Base-by-base conservation (phyloP, 2,329 filamentous ascomycete genomes). In the Shiraia sp. region DNA sequence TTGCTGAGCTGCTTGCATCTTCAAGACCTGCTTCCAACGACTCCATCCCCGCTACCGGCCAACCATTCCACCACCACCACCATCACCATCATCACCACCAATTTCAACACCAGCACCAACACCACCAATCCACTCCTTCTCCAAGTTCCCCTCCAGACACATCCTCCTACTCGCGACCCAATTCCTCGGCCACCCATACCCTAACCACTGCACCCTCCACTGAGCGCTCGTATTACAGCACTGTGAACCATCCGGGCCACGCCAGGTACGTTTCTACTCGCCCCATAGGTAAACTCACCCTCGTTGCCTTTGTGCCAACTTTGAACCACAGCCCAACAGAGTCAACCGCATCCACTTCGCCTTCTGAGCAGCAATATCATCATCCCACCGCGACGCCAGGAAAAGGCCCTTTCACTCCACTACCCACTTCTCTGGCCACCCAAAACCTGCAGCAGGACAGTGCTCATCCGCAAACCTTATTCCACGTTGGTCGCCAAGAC, bases 1-100 rank as follows among this genome's bases (percentile, higher is more conserved):
- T 59, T 27, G 53, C 53, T 35, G 55, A 59, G 44, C 47, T 59
- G 42, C 53, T 56, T 28, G 53, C 47, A 22, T 51, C 55, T 17
- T 47, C 47, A 34, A 43, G 33, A n/a, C 31, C 50, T 3, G 25
- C 47, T 26, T 36, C 38, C 30, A 40, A 40, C 45, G 45, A 40
- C 40, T 42, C 48, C 17, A 15, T 32, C 14, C 33, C 43, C 23
- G 40, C 45, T 22, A 22, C 19, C 8, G 22, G 49, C 50, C 49
- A 41, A 59, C 42, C 53, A 40, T 15, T 43, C 36, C n/a, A 46
- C 42, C 31, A 40, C 46, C 42, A 37, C 14, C 8, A 24, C 39
- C 38, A 44, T 34, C 30, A 46, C 29, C 42, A 30, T 36, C 19
- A 29, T 26, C 35, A 25, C 26, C 19, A 40, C n/a, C 45, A 42